phyloP scores from a whole-genome alignment of 225 moss, liverwort and hornwort genomes.

The Bryoerythrophyllum caledonicum region DNA sequence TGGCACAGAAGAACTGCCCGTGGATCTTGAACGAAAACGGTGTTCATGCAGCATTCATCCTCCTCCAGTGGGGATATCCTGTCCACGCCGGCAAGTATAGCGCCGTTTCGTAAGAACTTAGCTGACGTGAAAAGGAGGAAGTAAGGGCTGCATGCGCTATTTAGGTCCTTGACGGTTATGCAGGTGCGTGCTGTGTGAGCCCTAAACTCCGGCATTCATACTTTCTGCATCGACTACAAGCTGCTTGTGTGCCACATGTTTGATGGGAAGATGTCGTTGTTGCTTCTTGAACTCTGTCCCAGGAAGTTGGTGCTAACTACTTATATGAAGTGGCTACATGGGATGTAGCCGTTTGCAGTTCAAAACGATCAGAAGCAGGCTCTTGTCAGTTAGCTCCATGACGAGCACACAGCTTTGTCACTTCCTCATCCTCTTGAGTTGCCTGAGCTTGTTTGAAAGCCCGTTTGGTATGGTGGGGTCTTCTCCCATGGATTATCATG shows the following conservation, averaged over 20 bases:
- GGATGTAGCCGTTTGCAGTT: neutral
- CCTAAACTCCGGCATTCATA: neutral
- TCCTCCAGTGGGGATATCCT: too few species aligned
- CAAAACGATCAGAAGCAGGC: neutral
- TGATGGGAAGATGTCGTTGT: neutral
- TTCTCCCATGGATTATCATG: constrained; percentile 23
- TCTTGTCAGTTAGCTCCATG: constrained; percentile 17
- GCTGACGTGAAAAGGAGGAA: too few species aligned
- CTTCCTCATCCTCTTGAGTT: constrained; percentile 30
- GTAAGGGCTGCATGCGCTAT: too few species aligned
- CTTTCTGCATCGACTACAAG: neutral
- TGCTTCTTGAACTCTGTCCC: neutral
- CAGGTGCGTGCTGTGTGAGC: constrained; percentile 31
- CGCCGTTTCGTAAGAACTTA: too few species aligned
- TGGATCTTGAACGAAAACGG: too few species aligned
- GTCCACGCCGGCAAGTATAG: too few species aligned
- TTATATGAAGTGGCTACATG: neutral
- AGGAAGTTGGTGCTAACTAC: neutral
- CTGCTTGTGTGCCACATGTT: neutral
- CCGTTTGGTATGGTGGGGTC: constrained; percentile 5
- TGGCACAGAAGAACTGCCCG: too few species aligned
- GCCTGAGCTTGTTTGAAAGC: neutral
- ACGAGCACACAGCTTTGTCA: constrained; percentile 13
- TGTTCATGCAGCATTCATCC: too few species aligned
- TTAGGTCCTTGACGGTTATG: neutral